Conservation (phyloP, 139 green algal species). For the Choricystis sp. region DNA sequence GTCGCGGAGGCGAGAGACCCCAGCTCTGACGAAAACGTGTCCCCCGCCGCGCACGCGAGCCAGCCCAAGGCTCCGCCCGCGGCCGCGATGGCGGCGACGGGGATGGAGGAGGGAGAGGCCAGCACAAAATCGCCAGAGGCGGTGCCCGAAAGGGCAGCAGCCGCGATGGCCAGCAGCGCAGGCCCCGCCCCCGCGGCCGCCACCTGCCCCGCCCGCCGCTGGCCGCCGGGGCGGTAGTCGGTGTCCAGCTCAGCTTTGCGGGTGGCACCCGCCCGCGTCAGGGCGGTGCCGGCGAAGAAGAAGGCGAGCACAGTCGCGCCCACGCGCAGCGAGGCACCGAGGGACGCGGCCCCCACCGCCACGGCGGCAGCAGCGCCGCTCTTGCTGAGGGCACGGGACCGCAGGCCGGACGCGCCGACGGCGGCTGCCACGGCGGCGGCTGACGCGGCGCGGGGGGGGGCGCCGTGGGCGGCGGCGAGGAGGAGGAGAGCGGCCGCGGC, state of each 20-base stretch:
- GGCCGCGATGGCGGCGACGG: background rate
- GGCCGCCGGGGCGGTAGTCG: slow-evolving; percentile 10
- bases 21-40: slow-evolving; percentile 86
- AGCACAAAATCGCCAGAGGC: background rate
- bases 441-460: too few relatives aligned
- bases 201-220: slow-evolving; percentile 12
- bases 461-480: too few relatives aligned
- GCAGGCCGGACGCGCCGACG: background rate
- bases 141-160: background rate
- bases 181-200: background rate
- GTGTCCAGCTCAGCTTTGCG: slow-evolving; percentile 18
- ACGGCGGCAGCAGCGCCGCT: slow-evolving; percentile 7
- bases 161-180: background rate
- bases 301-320: slow-evolving; percentile 12
- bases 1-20: slow-evolving; percentile 43
- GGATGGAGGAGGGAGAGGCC: background rate
- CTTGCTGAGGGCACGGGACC: background rate
- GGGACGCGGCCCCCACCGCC: slow-evolving; percentile 3
- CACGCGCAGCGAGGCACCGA: slow-evolving; percentile 2
- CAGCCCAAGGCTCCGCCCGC: slow-evolving; percentile 40
- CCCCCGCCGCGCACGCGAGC: slow-evolving; percentile 75
- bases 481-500: background rate
- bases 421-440: background rate
- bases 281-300: slow-evolving; percentile 12
- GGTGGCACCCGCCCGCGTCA: slow-evolving; percentile 15